phyloP scores from a whole-genome alignment of 2,329 filamentous ascomycete genomes.

The Plenodomus biglobosus region DNA sequence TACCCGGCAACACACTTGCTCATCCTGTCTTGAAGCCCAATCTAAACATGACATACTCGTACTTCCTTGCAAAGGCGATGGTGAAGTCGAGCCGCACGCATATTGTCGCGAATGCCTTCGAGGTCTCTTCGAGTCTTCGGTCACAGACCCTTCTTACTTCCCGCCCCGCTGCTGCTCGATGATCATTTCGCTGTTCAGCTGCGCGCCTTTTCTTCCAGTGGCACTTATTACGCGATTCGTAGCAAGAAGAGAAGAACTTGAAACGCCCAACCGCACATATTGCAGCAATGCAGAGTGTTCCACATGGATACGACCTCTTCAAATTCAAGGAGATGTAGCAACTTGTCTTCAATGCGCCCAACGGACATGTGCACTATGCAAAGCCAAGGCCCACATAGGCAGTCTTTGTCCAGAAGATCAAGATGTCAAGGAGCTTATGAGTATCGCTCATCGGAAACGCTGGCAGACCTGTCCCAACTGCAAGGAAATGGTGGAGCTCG shows the following conservation, averaged over 20 bases:
- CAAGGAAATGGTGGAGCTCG: conserved; percentile 18
- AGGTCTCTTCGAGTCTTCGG: conserved; percentile 16
- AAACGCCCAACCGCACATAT: conserved; percentile 13
- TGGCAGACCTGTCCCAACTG: conserved; percentile 19
- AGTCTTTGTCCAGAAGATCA: conserved; percentile 14
- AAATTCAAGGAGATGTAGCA: conserved; percentile 8
- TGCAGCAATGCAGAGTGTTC: conserved; percentile 14
- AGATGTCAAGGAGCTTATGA: conserved; percentile 8
- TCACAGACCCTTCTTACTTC: conserved; percentile 18
- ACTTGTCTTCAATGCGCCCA: conserved; percentile 6
- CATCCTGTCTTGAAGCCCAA: conserved; percentile 10
- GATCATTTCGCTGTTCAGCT: conserved; percentile 12
- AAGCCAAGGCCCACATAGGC: conserved; percentile 8
- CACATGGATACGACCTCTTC: conserved; percentile 11
- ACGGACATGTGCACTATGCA: conserved; percentile 14
- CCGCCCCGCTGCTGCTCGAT: conserved; percentile 24
- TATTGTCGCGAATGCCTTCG: conserved; percentile 24
- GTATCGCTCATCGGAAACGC: conserved; percentile 8
- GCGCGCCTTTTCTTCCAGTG: conserved; percentile 5
- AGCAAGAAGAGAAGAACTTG: conserved; percentile 14
- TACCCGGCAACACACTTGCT: neutral
- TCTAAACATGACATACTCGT: conserved; percentile 6
- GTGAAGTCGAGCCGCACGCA: conserved; percentile 8
- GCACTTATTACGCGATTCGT: conserved; percentile 5
- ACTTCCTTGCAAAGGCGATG: conserved; percentile 8